Percentiles rank a stretch among this genome's conserved stretches.
These are phyloP conservation scores for Sanghuangporus baumii DNA, from an alignment of 1,284 basidiomycete genomes.

Conservation along the genomic window DNA sequence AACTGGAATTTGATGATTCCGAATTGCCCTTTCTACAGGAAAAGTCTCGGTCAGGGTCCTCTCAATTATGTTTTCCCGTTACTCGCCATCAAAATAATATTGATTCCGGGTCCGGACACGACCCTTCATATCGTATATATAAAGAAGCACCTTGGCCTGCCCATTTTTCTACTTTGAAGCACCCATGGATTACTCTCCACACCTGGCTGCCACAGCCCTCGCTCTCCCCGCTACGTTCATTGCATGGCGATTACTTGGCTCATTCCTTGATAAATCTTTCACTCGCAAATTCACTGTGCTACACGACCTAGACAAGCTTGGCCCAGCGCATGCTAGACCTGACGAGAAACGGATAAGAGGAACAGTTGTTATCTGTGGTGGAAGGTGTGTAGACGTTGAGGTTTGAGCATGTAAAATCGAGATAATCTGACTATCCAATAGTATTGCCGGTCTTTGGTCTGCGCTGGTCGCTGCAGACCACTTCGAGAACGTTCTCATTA, in stretches of 20 bases:
- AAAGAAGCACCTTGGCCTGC: not conserved
- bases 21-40: not conserved
- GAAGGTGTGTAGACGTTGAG: constrained; percentile 20
- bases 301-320: constrained; percentile 16
- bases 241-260: constrained; percentile 4
- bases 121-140: not conserved
- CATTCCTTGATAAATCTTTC: constrained; percentile 5
- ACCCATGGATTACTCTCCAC: constrained; percentile 5
- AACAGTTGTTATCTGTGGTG: constrained; percentile 26
- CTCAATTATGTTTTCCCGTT: not conserved
- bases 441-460: constrained; percentile 26
- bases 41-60: not conserved
- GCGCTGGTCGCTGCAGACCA: constrained; percentile 28
- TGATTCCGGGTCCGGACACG: not conserved
- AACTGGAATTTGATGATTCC: not conserved
- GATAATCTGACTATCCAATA: constrained; percentile 9
- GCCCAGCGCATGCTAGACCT: not conserved
- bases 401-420: not conserved
- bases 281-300: constrained; percentile 12
- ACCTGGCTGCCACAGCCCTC: not conserved
- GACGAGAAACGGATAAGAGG: constrained; percentile 21
- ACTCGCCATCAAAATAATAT: not conserved
- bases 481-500: constrained; percentile 30
- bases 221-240: constrained; percentile 1
- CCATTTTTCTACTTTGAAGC: not conserved